Evolutionary conservation across 2,329 filamentous ascomycete species (phyloP).

Genomic region (Tolypocladium sp.): DNA sequence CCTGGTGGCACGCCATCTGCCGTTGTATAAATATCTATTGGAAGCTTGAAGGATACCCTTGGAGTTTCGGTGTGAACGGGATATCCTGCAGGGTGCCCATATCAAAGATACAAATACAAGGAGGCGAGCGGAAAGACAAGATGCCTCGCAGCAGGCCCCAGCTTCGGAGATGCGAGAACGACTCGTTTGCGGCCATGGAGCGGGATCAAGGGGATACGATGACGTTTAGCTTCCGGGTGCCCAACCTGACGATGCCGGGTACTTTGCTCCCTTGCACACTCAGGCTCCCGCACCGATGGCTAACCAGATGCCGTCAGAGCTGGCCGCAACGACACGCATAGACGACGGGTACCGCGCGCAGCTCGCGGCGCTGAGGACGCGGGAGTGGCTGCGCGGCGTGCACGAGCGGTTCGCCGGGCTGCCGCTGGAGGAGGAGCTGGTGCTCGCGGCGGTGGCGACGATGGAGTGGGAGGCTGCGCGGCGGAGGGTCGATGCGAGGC

Average conservation of each 20-base stretch:
- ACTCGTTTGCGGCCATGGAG: not conserved
- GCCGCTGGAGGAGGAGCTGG: not conserved
- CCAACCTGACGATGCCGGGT: not conserved
- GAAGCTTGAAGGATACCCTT: not conserved
- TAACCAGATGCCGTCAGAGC: not conserved
- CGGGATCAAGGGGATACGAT: not conserved
- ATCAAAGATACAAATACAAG: not conserved
- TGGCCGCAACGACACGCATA: not conserved
- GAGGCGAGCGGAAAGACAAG: not conserved
- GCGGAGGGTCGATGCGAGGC: not conserved
- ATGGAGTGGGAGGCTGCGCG: not conserved
- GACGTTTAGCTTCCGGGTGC: not conserved
- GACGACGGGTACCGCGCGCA: not conserved
- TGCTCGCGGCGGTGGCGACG: not conserved
- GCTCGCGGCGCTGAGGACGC: not conserved
- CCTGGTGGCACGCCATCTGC: not conserved
- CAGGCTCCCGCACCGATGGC: not conserved
- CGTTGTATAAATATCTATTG: not conserved
- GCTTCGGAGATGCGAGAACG: not conserved
- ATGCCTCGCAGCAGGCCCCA: not conserved
- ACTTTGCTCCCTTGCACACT: not conserved
- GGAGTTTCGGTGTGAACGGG: not conserved
- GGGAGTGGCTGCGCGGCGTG: not conserved
- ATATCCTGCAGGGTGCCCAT: not conserved
- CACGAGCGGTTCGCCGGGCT: not conserved